phyloP scores from a whole-genome alignment of 768 basidiomycete genomes.

The Chalciporus chontae region DNA sequence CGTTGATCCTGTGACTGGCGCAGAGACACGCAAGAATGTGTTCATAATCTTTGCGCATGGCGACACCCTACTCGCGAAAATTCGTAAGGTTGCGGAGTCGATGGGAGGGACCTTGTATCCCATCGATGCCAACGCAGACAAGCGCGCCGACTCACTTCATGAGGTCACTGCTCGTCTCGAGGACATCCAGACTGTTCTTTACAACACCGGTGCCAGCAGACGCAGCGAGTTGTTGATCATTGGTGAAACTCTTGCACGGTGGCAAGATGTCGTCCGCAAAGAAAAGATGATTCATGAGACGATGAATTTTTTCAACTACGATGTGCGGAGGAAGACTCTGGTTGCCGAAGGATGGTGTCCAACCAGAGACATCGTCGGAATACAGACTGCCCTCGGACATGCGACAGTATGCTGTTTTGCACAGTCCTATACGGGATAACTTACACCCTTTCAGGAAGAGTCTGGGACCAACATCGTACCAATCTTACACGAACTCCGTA shows the following conservation, averaged over 20 bases:
- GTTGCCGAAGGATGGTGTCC: conserved; percentile 99
- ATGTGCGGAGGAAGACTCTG: conserved; percentile 88
- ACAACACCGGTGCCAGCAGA: conserved; percentile 83
- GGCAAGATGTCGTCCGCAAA: conserved; percentile 92
- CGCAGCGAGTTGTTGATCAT: conserved; percentile 79
- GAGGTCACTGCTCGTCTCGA: conserved; percentile 88
- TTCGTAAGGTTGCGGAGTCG: conserved; percentile 97
- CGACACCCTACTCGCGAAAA: conserved; percentile 87
- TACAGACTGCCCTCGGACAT: conserved; percentile 83
- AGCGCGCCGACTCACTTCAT: conserved; percentile 83
- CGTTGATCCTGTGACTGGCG: conserved; percentile 77
- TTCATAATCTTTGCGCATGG: conserved; percentile 99
- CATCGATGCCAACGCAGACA: conserved; percentile 92
- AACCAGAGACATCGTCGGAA: conserved; percentile 80
- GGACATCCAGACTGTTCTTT: conserved; percentile 84
- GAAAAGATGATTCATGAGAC: conserved; percentile 97
- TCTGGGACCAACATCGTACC: conserved; percentile 92
- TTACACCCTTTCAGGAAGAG: conserved; percentile 53
- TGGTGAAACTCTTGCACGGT: conserved; percentile 80
- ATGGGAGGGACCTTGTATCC: conserved; percentile 98
- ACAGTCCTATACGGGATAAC: neutral
- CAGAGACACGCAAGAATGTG: conserved; percentile 92
- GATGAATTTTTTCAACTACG: conserved; percentile 93
- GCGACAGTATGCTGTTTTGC: conserved; percentile 62
- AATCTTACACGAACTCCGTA: conserved; percentile 86